Evolutionary conservation across 495 filamentous ascomycete species (phyloP).

Genomic region (Lasiosphaeriaceae sp.): DNA sequence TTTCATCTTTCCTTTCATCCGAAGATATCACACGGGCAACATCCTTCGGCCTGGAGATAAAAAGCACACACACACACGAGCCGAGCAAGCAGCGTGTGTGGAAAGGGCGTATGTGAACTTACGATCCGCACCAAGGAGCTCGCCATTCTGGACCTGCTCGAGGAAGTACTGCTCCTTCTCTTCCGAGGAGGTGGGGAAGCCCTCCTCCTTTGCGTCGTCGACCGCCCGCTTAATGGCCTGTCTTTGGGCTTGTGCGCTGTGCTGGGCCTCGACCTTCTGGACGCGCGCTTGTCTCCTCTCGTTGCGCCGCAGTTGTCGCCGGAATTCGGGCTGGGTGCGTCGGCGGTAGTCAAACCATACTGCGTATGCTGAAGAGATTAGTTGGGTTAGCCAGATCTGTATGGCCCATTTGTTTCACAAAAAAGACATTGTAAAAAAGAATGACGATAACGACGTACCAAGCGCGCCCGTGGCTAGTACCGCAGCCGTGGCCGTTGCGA

Average conservation of each 20-base stretch:
- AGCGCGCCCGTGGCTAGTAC: constrained; percentile 70
- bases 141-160: constrained; percentile 84
- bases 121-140: constrained; percentile 60
- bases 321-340: constrained; percentile 80
- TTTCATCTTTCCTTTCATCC: not conserved
- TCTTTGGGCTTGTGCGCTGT: constrained; percentile 62
- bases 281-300: constrained; percentile 69
- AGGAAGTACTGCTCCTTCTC: constrained; percentile 85
- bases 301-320: constrained; percentile 77
- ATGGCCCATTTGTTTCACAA: constrained; percentile 35
- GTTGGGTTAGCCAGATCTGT: constrained; percentile 45
- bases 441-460: constrained; percentile 48
- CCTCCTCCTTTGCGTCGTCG: constrained; percentile 76
- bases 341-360: constrained; percentile 94
- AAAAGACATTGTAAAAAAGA: constrained; percentile 45
- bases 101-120: constrained; percentile 23
- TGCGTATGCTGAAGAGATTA: constrained; percentile 53
- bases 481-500: constrained; percentile 70
- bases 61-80: too few species aligned
- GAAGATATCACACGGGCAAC: too few species aligned
- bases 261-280: constrained; percentile 73
- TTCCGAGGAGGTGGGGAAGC: constrained; percentile 84
- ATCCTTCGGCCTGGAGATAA: too few species aligned
- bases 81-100: too few species aligned
- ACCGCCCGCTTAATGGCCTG: constrained; percentile 67